Evolutionary conservation across 257 asterid species (phyloP).

Genomic region (Nicotiana otophora): DNA sequence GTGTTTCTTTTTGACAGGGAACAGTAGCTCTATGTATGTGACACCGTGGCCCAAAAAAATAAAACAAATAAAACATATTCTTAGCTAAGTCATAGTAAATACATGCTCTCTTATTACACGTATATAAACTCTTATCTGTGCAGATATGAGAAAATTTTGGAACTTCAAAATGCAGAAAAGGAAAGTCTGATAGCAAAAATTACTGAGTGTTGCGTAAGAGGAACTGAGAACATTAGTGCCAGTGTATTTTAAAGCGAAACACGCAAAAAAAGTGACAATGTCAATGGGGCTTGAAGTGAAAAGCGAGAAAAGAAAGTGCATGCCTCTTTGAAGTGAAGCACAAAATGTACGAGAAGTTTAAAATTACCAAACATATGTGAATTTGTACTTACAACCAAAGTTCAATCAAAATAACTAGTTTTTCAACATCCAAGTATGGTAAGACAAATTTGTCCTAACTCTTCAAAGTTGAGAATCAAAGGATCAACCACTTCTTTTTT

Average conservation of each 20-base stretch:
- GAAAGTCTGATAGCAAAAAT: background rate
- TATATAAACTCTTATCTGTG: background rate
- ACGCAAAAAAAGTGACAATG: background rate
- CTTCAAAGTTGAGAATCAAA: background rate
- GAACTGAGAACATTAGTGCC: background rate
- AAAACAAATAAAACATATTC: background rate
- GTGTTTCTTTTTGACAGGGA: background rate
- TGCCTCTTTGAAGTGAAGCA: background rate
- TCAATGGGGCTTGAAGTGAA: background rate
- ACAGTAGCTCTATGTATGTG: background rate
- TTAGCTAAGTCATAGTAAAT: background rate
- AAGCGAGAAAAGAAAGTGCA: background rate
- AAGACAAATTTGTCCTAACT: background rate
- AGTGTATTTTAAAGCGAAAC: background rate
- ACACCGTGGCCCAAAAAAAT: background rate
- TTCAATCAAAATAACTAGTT: background rate
- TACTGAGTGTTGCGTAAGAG: background rate
- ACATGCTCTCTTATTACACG: background rate
- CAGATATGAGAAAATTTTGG: background rate
- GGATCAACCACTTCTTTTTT: background rate
- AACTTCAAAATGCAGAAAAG: background rate
- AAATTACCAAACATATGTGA: background rate
- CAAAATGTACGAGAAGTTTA: background rate
- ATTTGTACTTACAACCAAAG: background rate
- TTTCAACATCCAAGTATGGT: background rate